Conservation (phyloP, 2,329 filamentous ascomycete genomes). For the Torrubiella hemipterigena region DNA sequence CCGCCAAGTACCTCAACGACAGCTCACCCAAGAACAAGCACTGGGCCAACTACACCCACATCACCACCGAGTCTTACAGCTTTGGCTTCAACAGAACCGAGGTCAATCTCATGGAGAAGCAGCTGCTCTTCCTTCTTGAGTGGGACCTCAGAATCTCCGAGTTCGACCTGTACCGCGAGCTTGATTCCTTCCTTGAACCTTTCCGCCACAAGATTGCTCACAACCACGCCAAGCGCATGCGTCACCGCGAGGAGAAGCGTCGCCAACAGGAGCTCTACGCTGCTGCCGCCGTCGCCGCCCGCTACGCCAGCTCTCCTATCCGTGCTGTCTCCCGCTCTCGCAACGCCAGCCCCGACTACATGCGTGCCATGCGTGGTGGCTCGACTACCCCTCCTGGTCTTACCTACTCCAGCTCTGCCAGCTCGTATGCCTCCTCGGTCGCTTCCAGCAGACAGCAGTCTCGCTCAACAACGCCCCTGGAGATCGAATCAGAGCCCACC, state of each 20-base stretch:
- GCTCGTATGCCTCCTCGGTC: constrained; percentile 36
- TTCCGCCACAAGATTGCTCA: constrained; percentile 53
- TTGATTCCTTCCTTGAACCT: constrained; percentile 80
- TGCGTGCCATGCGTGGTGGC: constrained; percentile 24
- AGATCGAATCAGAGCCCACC: constrained; percentile 30
- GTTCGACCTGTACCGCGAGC: constrained; percentile 74
- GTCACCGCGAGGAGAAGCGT: constrained; percentile 33
- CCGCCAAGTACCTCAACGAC: constrained; percentile 97
- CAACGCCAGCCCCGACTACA: constrained; percentile 26
- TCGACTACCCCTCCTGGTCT: constrained; percentile 34
- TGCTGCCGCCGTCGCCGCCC: constrained; percentile 14
- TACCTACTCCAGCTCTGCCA: constrained; percentile 35
- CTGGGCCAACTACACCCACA: constrained; percentile 87
- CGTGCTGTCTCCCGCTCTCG: constrained; percentile 29
- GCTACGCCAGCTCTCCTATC: constrained; percentile 35
- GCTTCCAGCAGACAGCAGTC: constrained; percentile 35
- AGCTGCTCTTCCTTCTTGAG: constrained; percentile 85
- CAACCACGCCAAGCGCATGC: constrained; percentile 36
- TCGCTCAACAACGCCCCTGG: constrained; percentile 39
- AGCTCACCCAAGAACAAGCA: constrained; percentile 99
- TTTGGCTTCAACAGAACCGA: constrained; percentile 93
- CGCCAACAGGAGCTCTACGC: constrained; percentile 24
- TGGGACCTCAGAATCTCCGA: constrained; percentile 85
- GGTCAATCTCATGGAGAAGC: constrained; percentile 99
- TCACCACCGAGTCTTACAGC: constrained; percentile 49